phyloP scores from a whole-genome alignment of 1,284 basidiomycete genomes.

The Boletus putidus region DNA sequence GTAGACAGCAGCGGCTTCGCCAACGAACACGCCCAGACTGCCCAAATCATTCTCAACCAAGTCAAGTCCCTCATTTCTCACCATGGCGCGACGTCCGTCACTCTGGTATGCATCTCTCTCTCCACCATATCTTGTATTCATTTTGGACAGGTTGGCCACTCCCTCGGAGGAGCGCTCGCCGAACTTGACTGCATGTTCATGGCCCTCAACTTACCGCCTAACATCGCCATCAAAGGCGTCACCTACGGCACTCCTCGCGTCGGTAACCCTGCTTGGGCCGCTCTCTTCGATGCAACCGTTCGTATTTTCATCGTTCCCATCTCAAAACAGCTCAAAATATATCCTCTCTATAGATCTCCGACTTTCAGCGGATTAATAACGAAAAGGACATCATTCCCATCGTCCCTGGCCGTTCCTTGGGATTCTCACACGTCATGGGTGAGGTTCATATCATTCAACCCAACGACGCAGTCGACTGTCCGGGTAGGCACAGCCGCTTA shows the following conservation, averaged over 20 bases:
- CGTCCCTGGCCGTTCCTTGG: conserved; percentile 46
- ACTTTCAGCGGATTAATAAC: conserved; percentile 52
- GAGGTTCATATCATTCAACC: conserved; percentile 43
- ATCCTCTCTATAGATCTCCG: conserved; percentile 36
- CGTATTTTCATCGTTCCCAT: conserved; percentile 32
- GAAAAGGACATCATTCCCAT: conserved; percentile 48
- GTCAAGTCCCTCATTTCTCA: conserved; percentile 40
- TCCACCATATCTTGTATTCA: background rate
- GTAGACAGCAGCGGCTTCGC: conserved; percentile 37
- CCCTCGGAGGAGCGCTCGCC: conserved; percentile 58
- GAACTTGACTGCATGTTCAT: conserved; percentile 55
- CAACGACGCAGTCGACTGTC: conserved; percentile 41
- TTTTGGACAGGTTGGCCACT: conserved; percentile 48
- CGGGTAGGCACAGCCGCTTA: conserved; percentile 33
- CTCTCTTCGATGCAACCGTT: conserved; percentile 36
- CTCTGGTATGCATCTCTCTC: conserved; percentile 33
- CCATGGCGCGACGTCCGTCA: conserved; percentile 41
- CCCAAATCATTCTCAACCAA: conserved; percentile 41
- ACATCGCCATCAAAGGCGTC: conserved; percentile 44
- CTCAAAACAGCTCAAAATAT: background rate
- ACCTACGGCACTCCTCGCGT: conserved; percentile 54
- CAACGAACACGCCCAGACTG: conserved; percentile 40
- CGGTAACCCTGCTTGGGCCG: conserved; percentile 35
- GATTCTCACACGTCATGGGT: conserved; percentile 45
- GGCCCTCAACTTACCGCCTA: conserved; percentile 46